Evolutionary conservation across 1,284 basidiomycete genomes (phyloP).

Genomic region (Cutaneotrichosporon dermatis): DNA sequence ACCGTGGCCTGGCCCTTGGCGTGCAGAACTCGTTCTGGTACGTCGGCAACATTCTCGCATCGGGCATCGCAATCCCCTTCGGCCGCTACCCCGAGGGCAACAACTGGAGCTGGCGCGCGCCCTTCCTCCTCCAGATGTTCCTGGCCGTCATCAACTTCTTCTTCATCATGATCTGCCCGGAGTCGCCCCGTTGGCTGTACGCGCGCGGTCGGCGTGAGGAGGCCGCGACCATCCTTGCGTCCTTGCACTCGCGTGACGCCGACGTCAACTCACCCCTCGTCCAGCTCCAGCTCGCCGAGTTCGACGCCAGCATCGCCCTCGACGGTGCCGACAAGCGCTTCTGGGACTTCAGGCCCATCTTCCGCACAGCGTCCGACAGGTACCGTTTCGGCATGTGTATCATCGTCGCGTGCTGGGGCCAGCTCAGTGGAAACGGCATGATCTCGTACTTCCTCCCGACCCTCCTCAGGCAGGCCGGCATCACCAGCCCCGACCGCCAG

Average conservation of each 20-base stretch:
- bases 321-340: slow-evolving; percentile 42
- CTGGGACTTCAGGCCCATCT: slow-evolving; percentile 58
- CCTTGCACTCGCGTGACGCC: slow-evolving; percentile 53
- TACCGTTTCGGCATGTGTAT: slow-evolving; percentile 56
- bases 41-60: slow-evolving; percentile 55
- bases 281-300: slow-evolving; percentile 56
- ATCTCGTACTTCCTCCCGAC: slow-evolving; percentile 48
- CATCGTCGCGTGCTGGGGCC: slow-evolving; percentile 39
- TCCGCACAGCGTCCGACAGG: slow-evolving; percentile 52
- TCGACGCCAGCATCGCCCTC: slow-evolving; percentile 53
- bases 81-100: slow-evolving; percentile 46
- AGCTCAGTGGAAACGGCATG: slow-evolving; percentile 33
- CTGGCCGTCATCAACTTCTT: slow-evolving; percentile 54
- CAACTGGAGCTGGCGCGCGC: slow-evolving; percentile 55
- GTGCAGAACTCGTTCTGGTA: slow-evolving; percentile 53
- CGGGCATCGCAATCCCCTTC: slow-evolving; percentile 57
- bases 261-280: slow-evolving; percentile 55
- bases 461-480: slow-evolving; percentile 29
- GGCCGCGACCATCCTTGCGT: slow-evolving; percentile 20
- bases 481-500: slow-evolving; percentile 24
- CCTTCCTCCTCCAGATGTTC: slow-evolving; percentile 53
- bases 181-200: slow-evolving; percentile 54
- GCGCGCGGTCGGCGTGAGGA: slow-evolving; percentile 20
- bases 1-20: slow-evolving; percentile 56
- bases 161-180: slow-evolving; percentile 47